phyloP scores from a whole-genome alignment of 2,329 filamentous ascomycete species.

The Fusarium annulatum region DNA sequence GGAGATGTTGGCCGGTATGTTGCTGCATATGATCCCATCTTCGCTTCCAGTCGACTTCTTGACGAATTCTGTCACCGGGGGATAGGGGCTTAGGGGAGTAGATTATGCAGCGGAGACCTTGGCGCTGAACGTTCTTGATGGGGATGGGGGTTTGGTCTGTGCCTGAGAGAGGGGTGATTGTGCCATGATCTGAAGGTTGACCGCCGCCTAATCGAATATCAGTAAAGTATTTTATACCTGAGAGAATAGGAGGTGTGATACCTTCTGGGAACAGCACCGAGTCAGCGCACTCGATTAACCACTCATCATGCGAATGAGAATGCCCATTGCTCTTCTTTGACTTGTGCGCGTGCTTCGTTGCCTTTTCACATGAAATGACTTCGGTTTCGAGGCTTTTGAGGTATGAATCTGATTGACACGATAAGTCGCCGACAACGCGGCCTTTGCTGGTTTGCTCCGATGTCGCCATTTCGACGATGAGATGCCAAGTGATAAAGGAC shows the following conservation, averaged over 20 bases:
- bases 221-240: rapidly evolving
- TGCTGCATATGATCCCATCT: slow-evolving; percentile 52
- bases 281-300: slow-evolving; percentile 48
- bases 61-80: slow-evolving; percentile 36
- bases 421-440: slow-evolving; percentile 43
- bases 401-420: slow-evolving; percentile 46
- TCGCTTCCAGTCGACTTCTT: slow-evolving; percentile 45
- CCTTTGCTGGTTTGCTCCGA: not conserved
- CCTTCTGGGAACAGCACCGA: slow-evolving; percentile 49
- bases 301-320: slow-evolving; percentile 32
- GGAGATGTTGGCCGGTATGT: slow-evolving; percentile 48
- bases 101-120: slow-evolving; percentile 44
- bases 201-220: slow-evolving; percentile 41
- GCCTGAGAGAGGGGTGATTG: slow-evolving; percentile 25
- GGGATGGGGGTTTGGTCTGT: slow-evolving; percentile 25
- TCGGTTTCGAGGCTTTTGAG: slow-evolving; percentile 39
- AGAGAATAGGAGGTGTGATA: rapidly evolving
- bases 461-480: slow-evolving; percentile 12
- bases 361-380: slow-evolving; percentile 46
- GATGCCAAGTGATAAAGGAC: not conserved
- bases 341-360: slow-evolving; percentile 22
- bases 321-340: slow-evolving; percentile 41
- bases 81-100: slow-evolving; percentile 35
- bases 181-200: slow-evolving; percentile 48
- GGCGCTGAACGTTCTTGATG: slow-evolving; percentile 42